These are phyloP conservation scores for Arthrobotrys entomopaga DNA, from an alignment of 2,329 filamentous ascomycete species.

Conservation along the genomic window DNA sequence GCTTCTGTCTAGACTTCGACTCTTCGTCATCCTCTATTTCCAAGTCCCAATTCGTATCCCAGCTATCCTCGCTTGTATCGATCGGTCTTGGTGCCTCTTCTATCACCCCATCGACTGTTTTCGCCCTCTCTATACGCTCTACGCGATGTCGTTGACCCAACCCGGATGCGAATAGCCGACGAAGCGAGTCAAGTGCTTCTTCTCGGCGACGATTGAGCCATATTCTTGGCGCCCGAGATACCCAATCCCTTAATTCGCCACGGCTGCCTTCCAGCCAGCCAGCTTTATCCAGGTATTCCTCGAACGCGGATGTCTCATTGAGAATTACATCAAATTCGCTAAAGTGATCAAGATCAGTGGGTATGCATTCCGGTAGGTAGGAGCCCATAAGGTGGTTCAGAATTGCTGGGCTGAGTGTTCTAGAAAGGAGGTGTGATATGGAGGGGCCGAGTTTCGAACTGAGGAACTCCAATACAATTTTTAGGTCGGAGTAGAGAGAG, in stretches of 20 bases:
- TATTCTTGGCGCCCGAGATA: slow-evolving; percentile 78
- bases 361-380: slow-evolving; percentile 82
- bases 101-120: slow-evolving; percentile 70
- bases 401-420: slow-evolving; percentile 75
- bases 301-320: slow-evolving; percentile 73
- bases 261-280: slow-evolving; percentile 69
- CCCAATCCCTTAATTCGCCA: slow-evolving; percentile 78
- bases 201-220: slow-evolving; percentile 90
- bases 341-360: slow-evolving; percentile 77
- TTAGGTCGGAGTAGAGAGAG: slow-evolving; percentile 63
- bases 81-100: slow-evolving; percentile 56
- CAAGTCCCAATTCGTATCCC: slow-evolving; percentile 76
- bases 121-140: slow-evolving; percentile 83
- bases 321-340: slow-evolving; percentile 76
- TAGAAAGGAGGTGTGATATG: slow-evolving; percentile 69
- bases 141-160: slow-evolving; percentile 76
- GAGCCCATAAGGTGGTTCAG: slow-evolving; percentile 74
- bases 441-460: slow-evolving; percentile 65
- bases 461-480: slow-evolving; percentile 66
- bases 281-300: slow-evolving; percentile 70
- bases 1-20: slow-evolving; percentile 58
- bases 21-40: slow-evolving; percentile 77
- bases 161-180: slow-evolving; percentile 74
- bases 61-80: slow-evolving; percentile 62
- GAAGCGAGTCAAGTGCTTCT: slow-evolving; percentile 77